phyloP scores from a whole-genome alignment of 2,329 filamentous ascomycete genomes.

The Fusarium zealandicum region DNA sequence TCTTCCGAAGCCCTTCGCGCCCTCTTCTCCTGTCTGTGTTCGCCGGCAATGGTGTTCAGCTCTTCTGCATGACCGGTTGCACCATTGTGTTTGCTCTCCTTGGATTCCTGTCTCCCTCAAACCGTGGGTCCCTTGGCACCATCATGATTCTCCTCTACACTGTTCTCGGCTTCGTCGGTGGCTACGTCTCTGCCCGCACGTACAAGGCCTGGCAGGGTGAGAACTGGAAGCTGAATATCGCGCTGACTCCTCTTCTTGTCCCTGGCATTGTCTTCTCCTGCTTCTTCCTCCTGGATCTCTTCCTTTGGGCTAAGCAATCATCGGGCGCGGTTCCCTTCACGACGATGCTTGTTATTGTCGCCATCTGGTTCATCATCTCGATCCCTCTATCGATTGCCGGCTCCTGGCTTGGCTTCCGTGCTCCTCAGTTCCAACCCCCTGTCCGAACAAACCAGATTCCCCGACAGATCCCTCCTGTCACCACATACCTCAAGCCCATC shows the following conservation, averaged over 20 bases:
- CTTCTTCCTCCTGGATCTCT: constrained; percentile 95
- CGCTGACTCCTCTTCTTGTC: constrained; percentile 83
- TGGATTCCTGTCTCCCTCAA: constrained; percentile 94
- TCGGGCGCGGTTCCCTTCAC: constrained; percentile 95
- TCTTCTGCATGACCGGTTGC: constrained; percentile 96
- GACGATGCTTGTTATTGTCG: constrained; percentile 92
- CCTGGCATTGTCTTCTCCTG: constrained; percentile 84
- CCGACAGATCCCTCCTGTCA: constrained; percentile 87
- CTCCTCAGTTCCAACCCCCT: constrained; percentile 73
- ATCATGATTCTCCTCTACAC: constrained; percentile 95
- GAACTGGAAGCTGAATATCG: constrained; percentile 92
- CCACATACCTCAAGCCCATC: constrained; percentile 82
- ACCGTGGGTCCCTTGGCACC: constrained; percentile 90
- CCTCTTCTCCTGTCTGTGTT: constrained; percentile 86
- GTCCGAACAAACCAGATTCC: constrained; percentile 98
- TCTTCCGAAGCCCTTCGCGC: constrained; percentile 87
- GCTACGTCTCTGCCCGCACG: constrained; percentile 86
- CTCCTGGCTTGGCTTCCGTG: constrained; percentile 92
- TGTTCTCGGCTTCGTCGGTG: constrained; percentile 88
- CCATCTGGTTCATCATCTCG: constrained; percentile 97
- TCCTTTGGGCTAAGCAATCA: constrained; percentile 92
- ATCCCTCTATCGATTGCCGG: constrained; percentile 89
- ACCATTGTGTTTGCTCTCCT: constrained; percentile 94
- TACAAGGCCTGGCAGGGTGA: constrained; percentile 96
- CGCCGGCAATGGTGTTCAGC: constrained; percentile 90